Evolutionary conservation across 129 eudicot genomes (phyloP).

Genomic region (Artemisia annua): DNA sequence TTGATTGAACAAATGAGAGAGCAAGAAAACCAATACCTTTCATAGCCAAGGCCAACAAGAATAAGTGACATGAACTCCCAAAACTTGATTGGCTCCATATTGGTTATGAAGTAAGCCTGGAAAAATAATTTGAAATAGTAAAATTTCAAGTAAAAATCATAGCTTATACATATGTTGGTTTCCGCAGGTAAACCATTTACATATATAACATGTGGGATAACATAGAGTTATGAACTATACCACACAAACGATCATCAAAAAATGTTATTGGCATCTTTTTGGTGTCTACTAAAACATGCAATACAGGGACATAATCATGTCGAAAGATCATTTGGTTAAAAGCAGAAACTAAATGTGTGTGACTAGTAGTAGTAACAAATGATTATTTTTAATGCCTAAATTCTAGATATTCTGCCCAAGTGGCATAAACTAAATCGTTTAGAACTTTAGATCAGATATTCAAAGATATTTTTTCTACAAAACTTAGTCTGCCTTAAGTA

Average conservation of each 20-base stretch:
- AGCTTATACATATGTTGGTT: background rate
- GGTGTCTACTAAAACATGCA: background rate
- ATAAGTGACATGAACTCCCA: constrained; percentile 92
- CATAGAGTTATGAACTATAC: background rate
- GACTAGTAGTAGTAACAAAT: background rate
- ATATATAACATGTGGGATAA: background rate
- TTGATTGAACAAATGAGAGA: background rate
- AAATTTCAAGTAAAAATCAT: background rate
- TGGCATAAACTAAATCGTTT: background rate
- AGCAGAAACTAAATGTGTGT: background rate
- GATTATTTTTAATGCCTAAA: background rate
- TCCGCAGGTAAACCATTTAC: constrained; percentile 12
- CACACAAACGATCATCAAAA: constrained; percentile 15
- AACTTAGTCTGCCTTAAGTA: background rate
- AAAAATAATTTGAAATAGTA: constrained; percentile 23
- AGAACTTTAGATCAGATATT: constrained; percentile 11
- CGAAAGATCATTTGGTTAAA: background rate
- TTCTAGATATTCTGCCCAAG: background rate
- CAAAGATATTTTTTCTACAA: constrained; percentile 9
- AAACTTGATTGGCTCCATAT: constrained; percentile 93
- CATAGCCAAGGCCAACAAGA: constrained; percentile 93
- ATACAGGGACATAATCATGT: background rate
- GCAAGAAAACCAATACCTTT: constrained; percentile 60
- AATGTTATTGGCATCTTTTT: background rate
- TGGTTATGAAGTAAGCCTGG: constrained; percentile 95